These are phyloP conservation scores for Candida sanyaensis DNA, from an alignment of 1,139 yeast genomes.

Conservation along the genomic window DNA sequence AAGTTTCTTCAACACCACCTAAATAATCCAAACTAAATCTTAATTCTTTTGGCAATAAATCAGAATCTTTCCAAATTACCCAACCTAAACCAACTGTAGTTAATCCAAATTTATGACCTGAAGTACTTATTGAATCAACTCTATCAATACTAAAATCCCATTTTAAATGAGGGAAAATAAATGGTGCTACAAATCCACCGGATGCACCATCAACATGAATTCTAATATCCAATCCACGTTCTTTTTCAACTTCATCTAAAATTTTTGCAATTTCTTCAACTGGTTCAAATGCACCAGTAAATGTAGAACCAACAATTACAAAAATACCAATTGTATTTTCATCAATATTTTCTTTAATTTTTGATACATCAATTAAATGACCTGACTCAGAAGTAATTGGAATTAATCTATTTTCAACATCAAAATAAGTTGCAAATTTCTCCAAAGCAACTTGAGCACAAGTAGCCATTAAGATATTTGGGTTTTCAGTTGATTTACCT, in stretches of 20 bases:
- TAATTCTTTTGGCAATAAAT: conserved; percentile 66
- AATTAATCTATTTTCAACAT: conserved; percentile 80
- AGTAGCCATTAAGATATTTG: conserved; percentile 92
- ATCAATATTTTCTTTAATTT: conserved; percentile 66
- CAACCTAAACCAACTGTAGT: conserved; percentile 92
- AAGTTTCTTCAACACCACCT: conserved; percentile 89
- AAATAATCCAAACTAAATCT: conserved; percentile 58
- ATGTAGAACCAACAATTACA: conserved; percentile 88
- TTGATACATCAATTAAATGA: conserved; percentile 62
- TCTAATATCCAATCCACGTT: conserved; percentile 68
- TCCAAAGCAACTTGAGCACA: conserved; percentile 95
- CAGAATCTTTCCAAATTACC: conserved; percentile 77
- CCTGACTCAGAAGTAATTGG: conserved; percentile 61
- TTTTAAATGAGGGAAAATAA: conserved; percentile 66
- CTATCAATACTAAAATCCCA: conserved; percentile 85
- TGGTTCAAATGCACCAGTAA: conserved; percentile 89
- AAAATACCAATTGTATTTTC: conserved; percentile 93
- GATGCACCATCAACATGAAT: conserved; percentile 95
- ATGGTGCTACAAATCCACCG: conserved; percentile 89
- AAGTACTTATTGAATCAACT: conserved; percentile 84
- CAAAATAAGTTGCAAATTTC: conserved; percentile 91
- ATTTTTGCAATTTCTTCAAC: conserved; percentile 60
- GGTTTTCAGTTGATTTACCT: conserved; percentile 63
- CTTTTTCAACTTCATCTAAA: conserved; percentile 67
- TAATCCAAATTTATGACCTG: conserved; percentile 92